These are phyloP conservation scores for Taiozyma onychis DNA, from an alignment of 1,139 yeast species.

Conservation along the genomic window DNA sequence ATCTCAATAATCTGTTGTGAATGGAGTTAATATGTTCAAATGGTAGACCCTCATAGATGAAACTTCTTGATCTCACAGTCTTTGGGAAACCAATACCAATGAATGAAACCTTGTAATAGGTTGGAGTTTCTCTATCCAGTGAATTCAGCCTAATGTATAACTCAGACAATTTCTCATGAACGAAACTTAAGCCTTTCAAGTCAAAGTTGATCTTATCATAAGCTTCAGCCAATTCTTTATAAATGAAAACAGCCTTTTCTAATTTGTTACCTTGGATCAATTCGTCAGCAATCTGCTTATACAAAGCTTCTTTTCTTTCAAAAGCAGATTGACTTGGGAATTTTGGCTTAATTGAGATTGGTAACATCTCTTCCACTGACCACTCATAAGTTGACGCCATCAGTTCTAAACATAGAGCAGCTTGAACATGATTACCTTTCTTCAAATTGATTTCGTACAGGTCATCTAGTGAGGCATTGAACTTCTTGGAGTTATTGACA, in stretches of 20 bases:
- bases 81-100: conserved; percentile 84
- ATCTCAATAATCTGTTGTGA: conserved; percentile 66
- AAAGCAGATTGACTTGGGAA: conserved; percentile 78
- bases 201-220: conserved; percentile 73
- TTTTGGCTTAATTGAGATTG: conserved; percentile 58
- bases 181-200: conserved; percentile 68
- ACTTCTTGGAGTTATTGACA: conserved; percentile 74
- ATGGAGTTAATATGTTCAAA: conserved; percentile 85
- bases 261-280: conserved; percentile 68
- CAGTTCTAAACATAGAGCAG: conserved; percentile 74
- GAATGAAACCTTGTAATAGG: conserved; percentile 74
- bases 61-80: conserved; percentile 68
- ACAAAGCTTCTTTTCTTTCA: conserved; percentile 72
- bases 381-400: conserved; percentile 75
- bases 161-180: conserved; percentile 63
- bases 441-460: conserved; percentile 62
- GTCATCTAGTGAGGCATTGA: conserved; percentile 71
- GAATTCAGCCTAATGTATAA: conserved; percentile 65
- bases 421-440: conserved; percentile 68
- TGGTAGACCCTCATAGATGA: conserved; percentile 81
- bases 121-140: conserved; percentile 69
- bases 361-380: conserved; percentile 56
- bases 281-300: conserved; percentile 65
- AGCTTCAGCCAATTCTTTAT: conserved; percentile 71
- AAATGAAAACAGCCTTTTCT: conserved; percentile 73